Evolutionary conservation across 148 eudicot species (phyloP), one percentile per base, ranked within the genome.

Genomic region (Arctostaphylos glauca): DNA sequence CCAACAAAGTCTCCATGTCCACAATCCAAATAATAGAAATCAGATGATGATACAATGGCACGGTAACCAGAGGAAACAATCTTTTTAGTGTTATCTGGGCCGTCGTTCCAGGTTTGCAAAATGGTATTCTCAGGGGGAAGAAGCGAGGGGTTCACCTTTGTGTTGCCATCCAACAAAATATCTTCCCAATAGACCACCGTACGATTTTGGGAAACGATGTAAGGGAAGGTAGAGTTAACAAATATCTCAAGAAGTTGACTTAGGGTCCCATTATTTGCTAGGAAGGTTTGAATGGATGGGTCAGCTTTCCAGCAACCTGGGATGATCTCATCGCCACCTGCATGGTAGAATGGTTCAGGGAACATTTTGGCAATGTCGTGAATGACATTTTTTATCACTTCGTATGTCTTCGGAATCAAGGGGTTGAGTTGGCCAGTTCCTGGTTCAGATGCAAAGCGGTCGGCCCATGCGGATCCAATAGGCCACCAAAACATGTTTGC

Each of bases 371-470:
- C 9, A 15, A 87, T 81, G 19, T 96, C 99, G 2, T 46, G 75
- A 76, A 94, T 80, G 13, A 93, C 87, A 38, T 88, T 93, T 71
- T 82, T 78, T 3, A 93, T 79, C 19, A 96, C 93, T 83, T 93
- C 75, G 76, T 93, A 94, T n/a, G 99, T 96, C 70, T 92, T 91
- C 3, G 92, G 97, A 73, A 85, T 85, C 48, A 96, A 86, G 8
- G 99, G 99, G 78, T 96, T 96, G 82, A 96, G 97, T 72, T 96
- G 99, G 48, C 99, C 99, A 3, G 93, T 87, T 21, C 97, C 99
- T 0, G 99, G 99, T 78, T 96, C 99, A 2, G 97, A 86, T 38
- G 99, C 99, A 9, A 92, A 85, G 44, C 95, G 88, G 50, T 92
- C 94, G 3, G 83, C 78, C 99, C 95, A 96, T 3, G 77, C 80